Base-by-base conservation (phyloP, 2,329 filamentous ascomycete genomes). In the Aspergillus awamori region DNA sequence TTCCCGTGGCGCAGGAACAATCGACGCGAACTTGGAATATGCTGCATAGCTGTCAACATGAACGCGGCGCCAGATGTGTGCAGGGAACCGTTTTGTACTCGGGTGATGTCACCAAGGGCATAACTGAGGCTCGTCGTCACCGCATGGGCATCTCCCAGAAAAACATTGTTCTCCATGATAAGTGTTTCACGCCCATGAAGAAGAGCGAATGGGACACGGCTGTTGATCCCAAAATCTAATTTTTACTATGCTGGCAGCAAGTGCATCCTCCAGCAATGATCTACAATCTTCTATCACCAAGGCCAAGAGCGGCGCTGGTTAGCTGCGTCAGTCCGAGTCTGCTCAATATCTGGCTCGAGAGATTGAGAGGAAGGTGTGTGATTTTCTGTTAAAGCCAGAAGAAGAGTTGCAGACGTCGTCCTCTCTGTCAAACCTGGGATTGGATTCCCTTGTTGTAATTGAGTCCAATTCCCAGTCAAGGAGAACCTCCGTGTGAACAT, bases 401-500 rank as follows among this genome's bases (percentile, higher is more conserved):
- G 68, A 65, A n/a, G 67, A 70, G 3, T 52, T 20, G 47, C 62
- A 67, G 24, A 59, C 60, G 2, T 60, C 59, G 15, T 65, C 55
- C 43, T 59, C 67, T 1, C 41, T 74, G 22, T 54, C 62, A 49
- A 66, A 63, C 2, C 53, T 70, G 13, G 69, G 67, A 8, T 63
- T 73, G 39, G 73, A 75, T 52, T 74, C 72, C 2, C 63, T 75
- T 8, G 65, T 70, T 43, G 69, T 69, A 0, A 68, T 74, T 28
- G 71, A 75, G 55, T 53, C 2, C 20, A 20, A 2, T 20, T 20
- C 20, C 2, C 20, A 20, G 20, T 20, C 20, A 2, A 26, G 26
- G 26, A 5, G 6, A 26, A 26, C 26, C 6, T 26, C 26, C 26
- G 26, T 26, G 6, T 7, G 26, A 26, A 26, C 8, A 33, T 33